phyloP scores from a whole-genome alignment of 345 rosid species.

The Populus deltoides region DNA sequence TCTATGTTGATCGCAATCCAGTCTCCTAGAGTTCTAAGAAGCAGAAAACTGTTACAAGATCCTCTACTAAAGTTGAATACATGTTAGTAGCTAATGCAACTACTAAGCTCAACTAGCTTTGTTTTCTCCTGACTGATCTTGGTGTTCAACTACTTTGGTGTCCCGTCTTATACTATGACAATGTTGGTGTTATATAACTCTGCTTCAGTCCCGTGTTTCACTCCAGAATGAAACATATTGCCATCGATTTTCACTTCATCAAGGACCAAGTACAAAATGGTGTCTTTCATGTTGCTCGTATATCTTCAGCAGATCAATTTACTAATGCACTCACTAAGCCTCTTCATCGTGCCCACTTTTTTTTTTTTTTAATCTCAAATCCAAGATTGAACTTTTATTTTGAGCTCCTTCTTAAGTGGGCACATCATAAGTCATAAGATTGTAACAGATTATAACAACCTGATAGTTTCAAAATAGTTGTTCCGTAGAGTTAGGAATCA shows the following conservation, averaged over 20 bases:
- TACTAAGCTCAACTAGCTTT: background rate
- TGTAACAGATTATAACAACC: no score
- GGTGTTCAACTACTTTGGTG: rapidly evolving
- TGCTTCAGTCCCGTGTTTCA: background rate
- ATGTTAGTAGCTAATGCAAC: background rate
- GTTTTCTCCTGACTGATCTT: no score
- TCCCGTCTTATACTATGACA: background rate
- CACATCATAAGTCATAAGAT: no score
- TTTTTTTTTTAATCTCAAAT: no score
- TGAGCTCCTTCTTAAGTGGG: no score
- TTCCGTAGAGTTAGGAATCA: no score
- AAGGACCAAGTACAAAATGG: background rate
- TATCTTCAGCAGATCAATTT: background rate
- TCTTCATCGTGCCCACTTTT: no score
- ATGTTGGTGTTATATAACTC: background rate
- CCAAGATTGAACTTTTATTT: background rate
- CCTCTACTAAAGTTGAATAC: no score
- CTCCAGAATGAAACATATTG: background rate
- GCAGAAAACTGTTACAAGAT: rapidly evolving
- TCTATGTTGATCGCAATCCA: background rate
- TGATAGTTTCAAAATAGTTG: no score
- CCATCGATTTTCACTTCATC: background rate
- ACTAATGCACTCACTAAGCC: background rate
- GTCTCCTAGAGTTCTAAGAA: background rate
- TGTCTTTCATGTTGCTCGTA: background rate